A percentile compares a stretch with the other conserved stretches of the same genome.
Conservation (phyloP, 1,139 yeast species). For the Debaryomycetaceae sp. region DNA sequence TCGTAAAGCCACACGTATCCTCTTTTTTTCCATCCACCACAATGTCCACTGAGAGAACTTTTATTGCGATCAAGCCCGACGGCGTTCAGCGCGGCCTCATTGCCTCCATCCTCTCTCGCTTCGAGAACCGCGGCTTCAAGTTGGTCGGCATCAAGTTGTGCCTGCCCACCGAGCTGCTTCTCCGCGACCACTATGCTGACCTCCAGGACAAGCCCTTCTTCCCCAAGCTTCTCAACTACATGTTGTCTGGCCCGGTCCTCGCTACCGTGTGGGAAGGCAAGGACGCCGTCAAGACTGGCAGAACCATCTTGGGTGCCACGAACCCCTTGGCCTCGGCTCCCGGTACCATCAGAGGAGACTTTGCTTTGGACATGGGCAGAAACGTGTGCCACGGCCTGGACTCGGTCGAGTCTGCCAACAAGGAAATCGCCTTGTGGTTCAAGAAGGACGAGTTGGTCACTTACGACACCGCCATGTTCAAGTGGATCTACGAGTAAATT, state of each 20-base stretch:
- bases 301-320: slow-evolving; percentile 97
- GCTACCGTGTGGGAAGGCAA: slow-evolving; percentile 99
- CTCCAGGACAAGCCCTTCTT: slow-evolving; percentile 94
- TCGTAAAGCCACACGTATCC: no score
- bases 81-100: slow-evolving; percentile 99
- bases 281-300: slow-evolving; percentile 98
- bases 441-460: slow-evolving; percentile 92
- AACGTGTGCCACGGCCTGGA: slow-evolving; percentile 99
- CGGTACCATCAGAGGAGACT: slow-evolving; percentile 99
- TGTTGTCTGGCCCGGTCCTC: slow-evolving; percentile 97
- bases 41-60: slow-evolving; percentile 78
- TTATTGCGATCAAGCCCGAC: slow-evolving; percentile 98
- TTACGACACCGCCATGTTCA: slow-evolving; percentile 75
- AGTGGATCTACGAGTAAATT: slow-evolving; percentile 96
- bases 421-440: slow-evolving; percentile 97
- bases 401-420: slow-evolving; percentile 94
- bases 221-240: slow-evolving; percentile 91
- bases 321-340: slow-evolving; percentile 96
- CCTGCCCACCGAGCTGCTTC: slow-evolving; percentile 75
- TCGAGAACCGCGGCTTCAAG: slow-evolving; percentile 96
- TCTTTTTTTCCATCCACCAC: no score
- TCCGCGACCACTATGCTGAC: slow-evolving; percentile 93
- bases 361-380: slow-evolving; percentile 95
- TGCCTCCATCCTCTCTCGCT: slow-evolving; percentile 82
- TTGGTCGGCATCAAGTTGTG: slow-evolving; percentile 91